Base-by-base conservation (phyloP, 495 filamentous ascomycete species). In the Polyplosphaeria fusca region DNA sequence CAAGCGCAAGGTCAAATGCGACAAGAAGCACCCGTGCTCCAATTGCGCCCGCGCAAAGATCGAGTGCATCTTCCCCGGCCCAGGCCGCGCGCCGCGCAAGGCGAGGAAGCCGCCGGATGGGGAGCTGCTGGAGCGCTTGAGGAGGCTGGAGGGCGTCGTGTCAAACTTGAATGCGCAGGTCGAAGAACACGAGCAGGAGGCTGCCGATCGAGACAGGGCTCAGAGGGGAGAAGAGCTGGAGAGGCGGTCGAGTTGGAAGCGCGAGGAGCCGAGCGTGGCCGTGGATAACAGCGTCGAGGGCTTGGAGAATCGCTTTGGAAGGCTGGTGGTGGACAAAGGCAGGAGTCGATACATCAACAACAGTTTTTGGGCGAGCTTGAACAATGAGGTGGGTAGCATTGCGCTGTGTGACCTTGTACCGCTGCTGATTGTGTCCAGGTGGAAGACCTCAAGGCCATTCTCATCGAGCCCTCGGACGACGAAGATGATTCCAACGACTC, bases 341-440 rank as follows among this genome's bases (percentile, higher is more conserved):
- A 83, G 81, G 60, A 88, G 84, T 61, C 78, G 88, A 66, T 96
- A 96, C 71, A 85, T 96, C 55, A 91, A 87, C 68, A 91, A 86
- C 70, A 84, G 83, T 14, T 88, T 95, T 47, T 96, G 91, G 91
- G 83, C 86, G n/a, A 88, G 81, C 58, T 75, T 96, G 40, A 88
- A 84, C 45, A 88, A 92, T 55, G 89, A 96, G 80, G 89, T 89
- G 68, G 46, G 66, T 47, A 13, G 25, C 13, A 46, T 59, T 26
- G 54, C n/a, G 9, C 28, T 24, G 22, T 35, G 32, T 50, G 19
- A 43, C 22, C 30, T 24, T 3, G 5, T n/a, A n/a, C n/a, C n/a
- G n/a, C n/a, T 2, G 30, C 37, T 55, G 44, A 53, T 32, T 9
- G 9, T 2, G 3, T 38, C 44, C 54, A 88, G 83, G 78, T 92